These are phyloP conservation scores for Pseudopithomyces maydicus DNA, from an alignment of 2,329 filamentous ascomycete species.

Conservation along the genomic window DNA sequence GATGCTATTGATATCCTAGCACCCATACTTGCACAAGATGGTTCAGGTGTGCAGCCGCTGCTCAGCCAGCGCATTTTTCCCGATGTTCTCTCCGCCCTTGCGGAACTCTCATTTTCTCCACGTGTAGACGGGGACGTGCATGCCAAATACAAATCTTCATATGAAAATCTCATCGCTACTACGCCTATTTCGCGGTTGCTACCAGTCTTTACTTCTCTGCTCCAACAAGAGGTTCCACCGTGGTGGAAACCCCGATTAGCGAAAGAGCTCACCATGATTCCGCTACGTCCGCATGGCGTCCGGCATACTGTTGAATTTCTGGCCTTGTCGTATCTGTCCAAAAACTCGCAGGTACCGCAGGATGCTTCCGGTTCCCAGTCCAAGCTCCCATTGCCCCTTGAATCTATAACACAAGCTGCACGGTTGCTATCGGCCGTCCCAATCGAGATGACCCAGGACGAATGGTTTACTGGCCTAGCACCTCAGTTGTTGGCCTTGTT, in stretches of 20 bases:
- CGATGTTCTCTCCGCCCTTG: conserved; percentile 41
- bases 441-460: conserved; percentile 56
- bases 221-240: conserved; percentile 64
- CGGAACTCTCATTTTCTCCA: conserved; percentile 42
- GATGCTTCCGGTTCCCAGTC: conserved; percentile 39
- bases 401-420: conserved; percentile 68
- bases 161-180: conserved; percentile 23
- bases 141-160: conserved; percentile 21
- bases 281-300: conserved; percentile 67
- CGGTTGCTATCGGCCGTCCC: conserved; percentile 67
- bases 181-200: conserved; percentile 61
- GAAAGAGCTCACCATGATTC: conserved; percentile 63
- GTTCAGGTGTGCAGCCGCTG: conserved; percentile 42
- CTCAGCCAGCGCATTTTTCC: conserved; percentile 40
- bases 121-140: conserved; percentile 12
- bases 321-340: conserved; percentile 66
- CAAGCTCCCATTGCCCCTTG: conserved; percentile 66
- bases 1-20: conserved; percentile 23
- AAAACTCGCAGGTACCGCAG: conserved; percentile 50
- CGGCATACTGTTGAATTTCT: conserved; percentile 73
- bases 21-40: conserved; percentile 30
- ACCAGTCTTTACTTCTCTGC: conserved; percentile 65
- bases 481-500: conserved; percentile 66
- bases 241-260: conserved; percentile 66
- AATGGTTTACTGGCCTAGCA: conserved; percentile 66